Conservation (phyloP, 257 asterid genomes). For the Solanum chiquidenum region DNA sequence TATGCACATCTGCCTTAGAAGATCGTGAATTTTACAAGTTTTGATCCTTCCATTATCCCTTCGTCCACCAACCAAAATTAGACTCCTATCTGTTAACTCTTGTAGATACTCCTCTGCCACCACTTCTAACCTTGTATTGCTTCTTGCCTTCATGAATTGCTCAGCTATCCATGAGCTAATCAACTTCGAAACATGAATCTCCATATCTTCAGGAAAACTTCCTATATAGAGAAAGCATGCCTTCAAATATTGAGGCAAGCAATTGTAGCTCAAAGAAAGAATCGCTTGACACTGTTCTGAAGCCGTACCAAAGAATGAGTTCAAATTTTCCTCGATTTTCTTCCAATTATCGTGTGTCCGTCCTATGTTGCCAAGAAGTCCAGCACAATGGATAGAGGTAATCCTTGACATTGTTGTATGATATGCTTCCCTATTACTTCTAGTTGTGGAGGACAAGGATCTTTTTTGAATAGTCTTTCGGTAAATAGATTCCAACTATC, state of each 20-base stretch:
- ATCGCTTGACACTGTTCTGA: not conserved
- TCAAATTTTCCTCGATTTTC: not conserved
- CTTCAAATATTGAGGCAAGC: not conserved
- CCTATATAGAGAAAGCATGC: slow-evolving; percentile 10
- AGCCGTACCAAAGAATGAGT: not conserved
- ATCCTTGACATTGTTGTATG: not conserved
- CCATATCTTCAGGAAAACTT: not conserved
- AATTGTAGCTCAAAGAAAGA: slow-evolving; percentile 6
- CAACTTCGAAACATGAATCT: not conserved
- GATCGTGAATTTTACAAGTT: slow-evolving; percentile 6
- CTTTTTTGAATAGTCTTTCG: not conserved
- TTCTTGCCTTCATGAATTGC: not conserved
- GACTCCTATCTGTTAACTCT: slow-evolving; percentile 2
- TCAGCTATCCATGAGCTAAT: slow-evolving; percentile 1
- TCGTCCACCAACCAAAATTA: not conserved
- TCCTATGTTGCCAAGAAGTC: not conserved
- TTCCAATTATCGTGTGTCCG: not conserved
- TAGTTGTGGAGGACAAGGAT: not conserved
- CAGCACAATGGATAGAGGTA: not conserved
- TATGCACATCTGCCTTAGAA: not conserved
- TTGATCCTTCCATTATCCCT: not conserved
- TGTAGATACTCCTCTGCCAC: not conserved
- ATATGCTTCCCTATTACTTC: not conserved
- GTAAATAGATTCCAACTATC: slow-evolving; percentile 5
- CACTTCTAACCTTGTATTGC: not conserved